Evolutionary conservation across 768 basidiomycete species (phyloP).

Genomic region (Coprinellus micaceus): DNA sequence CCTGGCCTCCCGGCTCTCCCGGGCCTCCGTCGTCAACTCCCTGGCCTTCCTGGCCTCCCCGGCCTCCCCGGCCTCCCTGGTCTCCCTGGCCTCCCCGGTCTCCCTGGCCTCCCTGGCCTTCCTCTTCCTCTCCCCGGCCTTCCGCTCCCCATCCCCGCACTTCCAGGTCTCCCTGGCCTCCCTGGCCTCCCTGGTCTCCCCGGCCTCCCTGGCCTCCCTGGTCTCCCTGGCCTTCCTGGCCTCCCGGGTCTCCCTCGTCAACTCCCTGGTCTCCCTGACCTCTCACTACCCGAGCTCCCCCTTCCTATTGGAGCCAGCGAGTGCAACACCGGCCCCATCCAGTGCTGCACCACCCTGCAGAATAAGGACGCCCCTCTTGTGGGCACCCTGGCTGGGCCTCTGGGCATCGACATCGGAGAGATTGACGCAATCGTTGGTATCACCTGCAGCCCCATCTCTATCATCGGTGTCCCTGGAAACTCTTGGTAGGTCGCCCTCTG

Average conservation of each 20-base stretch:
- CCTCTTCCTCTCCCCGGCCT: too few species aligned
- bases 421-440: conserved; percentile 11
- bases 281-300: neutral
- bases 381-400: conserved; percentile 9
- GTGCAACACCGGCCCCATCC: conserved; percentile 26
- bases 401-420: conserved; percentile 12
- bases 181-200: too few species aligned
- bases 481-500: conserved; percentile 23
- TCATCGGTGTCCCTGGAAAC: conserved; percentile 20
- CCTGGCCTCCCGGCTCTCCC: too few species aligned
- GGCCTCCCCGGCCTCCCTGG: neutral
- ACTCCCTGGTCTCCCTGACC: too few species aligned
- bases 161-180: neutral
- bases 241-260: neutral
- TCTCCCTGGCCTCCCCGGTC: too few species aligned
- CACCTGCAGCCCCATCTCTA: conserved; percentile 18
- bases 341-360: conserved; percentile 23
- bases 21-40: neutral
- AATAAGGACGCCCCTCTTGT: neutral
- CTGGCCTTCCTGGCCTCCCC: too few species aligned
- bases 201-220: too few species aligned
- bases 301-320: conserved; percentile 13
- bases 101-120: too few species aligned
- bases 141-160: neutral
- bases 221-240: too few species aligned